Conservation (phyloP, 805 yeast genomes). For the Hanseniaspora singularis region DNA sequence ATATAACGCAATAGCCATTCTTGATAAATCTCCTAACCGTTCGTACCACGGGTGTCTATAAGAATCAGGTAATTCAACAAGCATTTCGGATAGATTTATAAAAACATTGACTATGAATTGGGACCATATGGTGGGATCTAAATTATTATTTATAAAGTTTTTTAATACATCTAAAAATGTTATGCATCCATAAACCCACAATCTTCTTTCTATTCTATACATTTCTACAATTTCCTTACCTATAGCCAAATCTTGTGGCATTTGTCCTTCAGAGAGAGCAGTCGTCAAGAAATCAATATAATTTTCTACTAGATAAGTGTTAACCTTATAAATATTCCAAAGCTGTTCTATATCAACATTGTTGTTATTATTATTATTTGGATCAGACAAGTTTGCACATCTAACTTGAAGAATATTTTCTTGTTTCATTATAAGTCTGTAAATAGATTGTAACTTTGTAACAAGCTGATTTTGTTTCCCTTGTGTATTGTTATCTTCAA, state of each 20-base stretch:
- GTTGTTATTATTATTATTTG: conserved; percentile 16
- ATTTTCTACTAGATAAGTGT: conserved; percentile 52
- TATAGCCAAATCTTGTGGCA: conserved; percentile 30
- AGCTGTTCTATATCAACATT: conserved; percentile 49
- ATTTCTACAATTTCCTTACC: conserved; percentile 68
- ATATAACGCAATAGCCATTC: conserved; percentile 80
- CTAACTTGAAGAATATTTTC: conserved; percentile 62
- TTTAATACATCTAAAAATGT: conserved; percentile 67
- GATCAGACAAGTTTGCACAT: conserved; percentile 48
- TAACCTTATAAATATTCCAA: conserved; percentile 61
- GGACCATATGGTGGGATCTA: conserved; percentile 66
- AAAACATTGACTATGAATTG: conserved; percentile 66
- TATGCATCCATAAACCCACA: conserved; percentile 81
- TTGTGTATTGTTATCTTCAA: conserved; percentile 30
- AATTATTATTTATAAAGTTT: conserved; percentile 58
- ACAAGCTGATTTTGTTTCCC: conserved; percentile 51
- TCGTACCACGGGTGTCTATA: conserved; percentile 53
- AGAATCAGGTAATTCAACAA: conserved; percentile 30
- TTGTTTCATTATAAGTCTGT: conserved; percentile 52
- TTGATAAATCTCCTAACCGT: conserved; percentile 69
- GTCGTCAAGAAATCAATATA: conserved; percentile 62
- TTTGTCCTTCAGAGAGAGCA: conserved; percentile 60
- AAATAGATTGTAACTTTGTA: conserved; percentile 60
- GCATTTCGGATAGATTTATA: conserved; percentile 36
- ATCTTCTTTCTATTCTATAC: conserved; percentile 63